Percentiles rank a stretch among this genome's conserved stretches.
Evolutionary conservation across 192 early-diverging fungal genomes (phyloP).

Genomic region (Linnemannia schmuckeri): DNA sequence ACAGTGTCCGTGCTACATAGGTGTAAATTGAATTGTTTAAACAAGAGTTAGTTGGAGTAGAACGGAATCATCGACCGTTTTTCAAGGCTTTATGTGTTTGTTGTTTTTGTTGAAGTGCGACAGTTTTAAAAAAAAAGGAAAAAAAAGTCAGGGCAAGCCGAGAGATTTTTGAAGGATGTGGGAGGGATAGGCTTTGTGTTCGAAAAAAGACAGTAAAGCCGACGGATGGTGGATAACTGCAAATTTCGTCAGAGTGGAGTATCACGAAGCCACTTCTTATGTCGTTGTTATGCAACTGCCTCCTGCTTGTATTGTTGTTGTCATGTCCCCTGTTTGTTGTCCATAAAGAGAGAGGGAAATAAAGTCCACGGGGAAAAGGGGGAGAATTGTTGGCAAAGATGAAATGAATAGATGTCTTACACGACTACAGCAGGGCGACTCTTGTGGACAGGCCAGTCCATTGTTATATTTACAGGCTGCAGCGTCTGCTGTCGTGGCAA

Average conservation of each 20-base stretch:
- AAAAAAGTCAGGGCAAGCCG: neutral
- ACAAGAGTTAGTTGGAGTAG: neutral
- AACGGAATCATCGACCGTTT: neutral
- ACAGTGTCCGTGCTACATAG: slow-evolving; percentile 46
- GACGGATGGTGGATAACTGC: neutral
- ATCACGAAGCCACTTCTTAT: neutral
- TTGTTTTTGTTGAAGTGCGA: neutral
- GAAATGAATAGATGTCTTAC: slow-evolving; percentile 18
- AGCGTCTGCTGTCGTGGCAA: slow-evolving; percentile 18
- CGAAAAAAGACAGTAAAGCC: neutral
- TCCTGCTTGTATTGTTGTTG: too few species aligned
- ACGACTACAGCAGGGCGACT: slow-evolving; percentile 45
- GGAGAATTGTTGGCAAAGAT: too few species aligned
- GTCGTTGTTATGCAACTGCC: neutral
- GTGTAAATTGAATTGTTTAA: neutral
- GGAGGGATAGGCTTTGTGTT: too few species aligned
- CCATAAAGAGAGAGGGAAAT: neutral
- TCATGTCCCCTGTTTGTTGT: too few species aligned
- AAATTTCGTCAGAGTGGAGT: neutral
- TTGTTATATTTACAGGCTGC: slow-evolving; percentile 45
- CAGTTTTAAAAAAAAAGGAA: neutral
- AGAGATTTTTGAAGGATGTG: neutral
- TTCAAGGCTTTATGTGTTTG: neutral
- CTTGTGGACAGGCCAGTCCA: slow-evolving; percentile 34
- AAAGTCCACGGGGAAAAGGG: neutral